Conservation (phyloP, 2,329 filamentous ascomycete genomes). For the Chrysoporthe austroafricana region DNA sequence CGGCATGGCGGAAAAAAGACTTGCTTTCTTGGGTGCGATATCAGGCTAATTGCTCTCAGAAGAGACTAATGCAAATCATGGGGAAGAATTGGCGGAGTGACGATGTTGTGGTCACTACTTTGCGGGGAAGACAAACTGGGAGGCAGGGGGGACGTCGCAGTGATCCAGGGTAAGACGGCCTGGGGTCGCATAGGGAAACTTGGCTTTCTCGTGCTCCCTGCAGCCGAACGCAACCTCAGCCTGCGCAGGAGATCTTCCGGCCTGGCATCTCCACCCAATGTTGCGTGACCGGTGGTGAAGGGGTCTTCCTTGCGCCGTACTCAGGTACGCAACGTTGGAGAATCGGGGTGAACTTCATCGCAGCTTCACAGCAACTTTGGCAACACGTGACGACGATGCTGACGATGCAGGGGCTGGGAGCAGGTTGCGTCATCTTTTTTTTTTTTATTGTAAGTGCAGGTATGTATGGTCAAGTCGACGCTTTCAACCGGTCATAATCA, state of each 20-base stretch:
- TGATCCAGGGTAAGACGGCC: neutral
- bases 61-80: neutral
- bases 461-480: neutral
- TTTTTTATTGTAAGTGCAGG: neutral
- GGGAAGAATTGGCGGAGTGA: neutral
- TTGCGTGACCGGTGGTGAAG: neutral
- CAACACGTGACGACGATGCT: neutral
- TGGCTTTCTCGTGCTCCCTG: constrained; percentile 8
- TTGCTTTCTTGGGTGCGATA: neutral
- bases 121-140: neutral
- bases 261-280: neutral
- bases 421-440: neutral
- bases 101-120: constrained; percentile 4
- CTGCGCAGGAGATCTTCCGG: neutral
- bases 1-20: constrained; percentile 9
- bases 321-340: neutral
- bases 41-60: constrained; percentile 13
- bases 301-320: neutral
- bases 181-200: neutral
- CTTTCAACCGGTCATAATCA: neutral
- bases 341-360: constrained; percentile 5
- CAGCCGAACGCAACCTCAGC: constrained; percentile 6
- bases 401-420: neutral
- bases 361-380: constrained; percentile 1
- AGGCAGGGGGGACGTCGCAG: neutral